Evolutionary conservation across 164 flowering plant genomes (phyloP).

Genomic region (Dillenia turbinata): DNA sequence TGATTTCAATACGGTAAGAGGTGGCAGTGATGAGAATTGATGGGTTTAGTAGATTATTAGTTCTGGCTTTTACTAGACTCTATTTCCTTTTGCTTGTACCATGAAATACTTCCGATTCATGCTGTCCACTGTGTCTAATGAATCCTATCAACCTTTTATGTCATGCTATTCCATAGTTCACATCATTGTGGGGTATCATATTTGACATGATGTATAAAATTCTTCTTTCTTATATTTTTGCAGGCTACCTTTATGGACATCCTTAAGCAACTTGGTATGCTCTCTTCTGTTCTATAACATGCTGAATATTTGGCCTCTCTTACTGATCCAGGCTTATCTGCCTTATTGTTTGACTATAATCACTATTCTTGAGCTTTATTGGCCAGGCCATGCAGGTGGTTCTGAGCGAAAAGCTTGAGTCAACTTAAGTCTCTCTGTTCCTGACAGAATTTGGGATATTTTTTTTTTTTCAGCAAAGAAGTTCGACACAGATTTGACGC

Average conservation of each 20-base stretch:
- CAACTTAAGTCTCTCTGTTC: too few species aligned
- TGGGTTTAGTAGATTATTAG: neutral
- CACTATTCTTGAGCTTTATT: neutral
- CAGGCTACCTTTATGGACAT: slow-evolving; percentile 93
- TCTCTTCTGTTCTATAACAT: neutral
- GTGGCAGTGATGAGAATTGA: too few species aligned
- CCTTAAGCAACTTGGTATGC: slow-evolving; percentile 66
- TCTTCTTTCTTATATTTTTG: slow-evolving; percentile 6
- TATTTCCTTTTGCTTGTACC: neutral
- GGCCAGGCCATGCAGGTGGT: neutral
- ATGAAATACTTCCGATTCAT: neutral
- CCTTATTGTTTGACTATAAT: neutral
- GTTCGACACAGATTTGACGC: slow-evolving; percentile 59
- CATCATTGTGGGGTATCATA: neutral
- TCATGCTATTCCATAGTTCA: neutral
- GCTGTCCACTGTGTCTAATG: neutral
- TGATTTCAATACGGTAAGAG: slow-evolving; percentile 83
- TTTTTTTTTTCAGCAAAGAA: slow-evolving; percentile 42
- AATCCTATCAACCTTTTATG: neutral
- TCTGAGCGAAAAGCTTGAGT: too few species aligned
- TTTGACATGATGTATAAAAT: neutral
- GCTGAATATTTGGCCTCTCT: neutral
- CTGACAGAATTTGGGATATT: neutral
- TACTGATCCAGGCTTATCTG: neutral
- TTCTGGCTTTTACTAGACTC: neutral